These are phyloP conservation scores for Termitomyces heimii DNA, from an alignment of 768 basidiomycete species.

Conservation along the genomic window DNA sequence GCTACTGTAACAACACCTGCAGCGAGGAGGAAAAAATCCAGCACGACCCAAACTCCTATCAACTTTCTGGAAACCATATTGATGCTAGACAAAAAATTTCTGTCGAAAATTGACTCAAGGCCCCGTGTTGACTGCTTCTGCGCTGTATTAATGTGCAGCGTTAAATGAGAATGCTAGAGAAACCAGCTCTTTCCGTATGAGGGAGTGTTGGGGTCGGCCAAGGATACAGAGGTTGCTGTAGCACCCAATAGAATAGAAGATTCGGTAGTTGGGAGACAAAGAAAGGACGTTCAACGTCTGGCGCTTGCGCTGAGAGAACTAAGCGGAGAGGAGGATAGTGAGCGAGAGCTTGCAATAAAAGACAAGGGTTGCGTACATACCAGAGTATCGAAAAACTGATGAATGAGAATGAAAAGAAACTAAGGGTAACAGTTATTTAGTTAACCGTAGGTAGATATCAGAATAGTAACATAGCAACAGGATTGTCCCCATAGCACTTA, in stretches of 20 bases:
- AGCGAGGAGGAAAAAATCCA: conserved; percentile 66
- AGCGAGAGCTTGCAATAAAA: conserved; percentile 15
- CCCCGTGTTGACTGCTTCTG: background rate
- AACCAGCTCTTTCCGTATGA: conserved; percentile 46
- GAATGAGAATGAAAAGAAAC: background rate
- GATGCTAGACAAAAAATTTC: background rate
- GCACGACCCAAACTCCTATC: conserved; percentile 65
- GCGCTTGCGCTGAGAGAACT: conserved; percentile 32
- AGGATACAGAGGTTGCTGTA: conserved; percentile 36
- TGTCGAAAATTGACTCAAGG: background rate
- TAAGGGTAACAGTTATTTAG: background rate
- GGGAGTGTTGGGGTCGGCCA: conserved; percentile 19
- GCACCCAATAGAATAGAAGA: conserved; percentile 26
- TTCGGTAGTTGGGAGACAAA: conserved; percentile 24
- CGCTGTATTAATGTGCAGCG: background rate
- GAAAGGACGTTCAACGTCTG: conserved; percentile 70
- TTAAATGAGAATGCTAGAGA: background rate
- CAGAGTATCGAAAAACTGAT: conserved; percentile 11
- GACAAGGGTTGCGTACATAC: conserved; percentile 12
- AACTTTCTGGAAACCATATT: conserved; percentile 69
- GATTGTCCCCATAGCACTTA: background rate
- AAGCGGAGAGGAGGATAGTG: conserved; percentile 18
- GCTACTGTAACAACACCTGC: conserved; percentile 61
- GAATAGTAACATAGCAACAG: background rate
- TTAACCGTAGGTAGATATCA: background rate